Evolutionary conservation across 805 yeast species (phyloP), one percentile per base, ranked within the genome.

Genomic region (Danielozyma ontarioensis): DNA sequence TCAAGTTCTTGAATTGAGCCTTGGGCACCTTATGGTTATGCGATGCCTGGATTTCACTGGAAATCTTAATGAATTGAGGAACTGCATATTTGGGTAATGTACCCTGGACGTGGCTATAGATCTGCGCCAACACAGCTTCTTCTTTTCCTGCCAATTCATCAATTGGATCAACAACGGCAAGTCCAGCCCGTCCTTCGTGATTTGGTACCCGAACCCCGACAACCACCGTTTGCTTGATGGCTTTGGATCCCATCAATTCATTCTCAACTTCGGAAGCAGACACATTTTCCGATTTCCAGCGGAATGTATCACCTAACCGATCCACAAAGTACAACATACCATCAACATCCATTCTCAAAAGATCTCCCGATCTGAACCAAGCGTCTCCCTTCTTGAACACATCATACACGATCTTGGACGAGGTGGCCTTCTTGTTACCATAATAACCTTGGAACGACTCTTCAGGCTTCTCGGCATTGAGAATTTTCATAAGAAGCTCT

Each of bases 281-380:
- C 8, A 90, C 96, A 56, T 89, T 89, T 62, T 89, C 97, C 2
- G 95, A 83, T 62, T 87, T 90, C 97, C 97, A 89, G 47, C 97
- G 72, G 65, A 84, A 89, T 0, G 97, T 90, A 53, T 89, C 97
- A 27, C 97, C 97, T 50, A 90, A 62, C 51, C 97, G 70, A 64
- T 89, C 97, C 28, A 88, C 86, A 57, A 89, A 89, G 59, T 82
- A 86, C 54, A 83, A 70, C 43, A 80, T 61, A 1, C 86, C 83
- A 42, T 79, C 72, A 18, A 66, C 67, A 55, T 87, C 95, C 53
- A 69, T 61, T 45, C 66, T 76, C 51, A 90, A 66, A 44, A 89
- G 68, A 55, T 89, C 97, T 27, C 96, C 97, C 17, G 86, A 74
- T 51, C 96, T 71, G 50, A 83, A 82, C 83, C 87, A 89, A 1